Conservation (phyloP, 2,329 filamentous ascomycete species). For the Blastomyces percursus region DNA sequence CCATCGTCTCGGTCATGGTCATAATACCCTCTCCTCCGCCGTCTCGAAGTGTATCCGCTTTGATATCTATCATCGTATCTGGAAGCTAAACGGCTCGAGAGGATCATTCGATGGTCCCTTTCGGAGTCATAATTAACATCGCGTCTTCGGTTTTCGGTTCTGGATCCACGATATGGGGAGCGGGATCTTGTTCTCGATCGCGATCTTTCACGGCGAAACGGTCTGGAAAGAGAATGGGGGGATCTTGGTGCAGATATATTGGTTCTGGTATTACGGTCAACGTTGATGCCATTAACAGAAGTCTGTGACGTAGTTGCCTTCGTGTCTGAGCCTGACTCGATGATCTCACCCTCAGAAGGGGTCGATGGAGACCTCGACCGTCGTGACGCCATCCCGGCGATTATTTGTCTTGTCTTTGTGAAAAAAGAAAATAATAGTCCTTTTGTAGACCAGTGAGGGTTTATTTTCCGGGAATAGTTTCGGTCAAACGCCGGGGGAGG, state of each 20-base stretch:
- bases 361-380: conserved; percentile 45
- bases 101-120: conserved; percentile 23
- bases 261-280: conserved; percentile 88
- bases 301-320: conserved; percentile 81
- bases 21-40: conserved; percentile 27
- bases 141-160: conserved; percentile 33
- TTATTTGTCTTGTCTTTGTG: neutral
- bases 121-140: conserved; percentile 31
- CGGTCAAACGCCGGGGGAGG: conserved; percentile 9
- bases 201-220: conserved; percentile 52
- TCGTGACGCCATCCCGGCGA: conserved; percentile 38
- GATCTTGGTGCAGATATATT: conserved; percentile 43
- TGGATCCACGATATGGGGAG: conserved; percentile 32
- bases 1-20: conserved; percentile 41
- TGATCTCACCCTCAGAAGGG: conserved; percentile 80
- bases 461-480: neutral
- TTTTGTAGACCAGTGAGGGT: neutral
- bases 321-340: conserved; percentile 57
- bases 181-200: conserved; percentile 23
- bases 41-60: conserved; percentile 21
- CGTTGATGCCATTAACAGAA: conserved; percentile 63
- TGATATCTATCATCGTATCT: conserved; percentile 31
- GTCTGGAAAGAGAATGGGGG: conserved; percentile 42
- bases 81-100: conserved; percentile 23
- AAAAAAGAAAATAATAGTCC: neutral